phyloP scores from a whole-genome alignment of 148 eudicot genomes.

The Cornus kousa region DNA sequence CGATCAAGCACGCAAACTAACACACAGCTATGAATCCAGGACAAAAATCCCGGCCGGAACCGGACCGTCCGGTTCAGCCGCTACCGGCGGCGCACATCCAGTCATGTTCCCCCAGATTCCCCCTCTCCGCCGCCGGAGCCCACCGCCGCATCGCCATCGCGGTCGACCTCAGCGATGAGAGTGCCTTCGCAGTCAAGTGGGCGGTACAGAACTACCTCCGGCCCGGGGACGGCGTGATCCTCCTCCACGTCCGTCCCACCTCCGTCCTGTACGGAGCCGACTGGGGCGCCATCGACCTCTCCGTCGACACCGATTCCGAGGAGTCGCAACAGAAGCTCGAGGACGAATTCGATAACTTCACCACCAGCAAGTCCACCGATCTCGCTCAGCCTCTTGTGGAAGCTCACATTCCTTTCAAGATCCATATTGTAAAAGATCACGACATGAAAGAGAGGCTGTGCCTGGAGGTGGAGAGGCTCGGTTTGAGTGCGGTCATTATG shows the following conservation, averaged over 20 bases:
- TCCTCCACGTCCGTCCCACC: constrained; percentile 71
- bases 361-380: constrained; percentile 37
- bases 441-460: constrained; percentile 68
- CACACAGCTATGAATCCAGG: background rate
- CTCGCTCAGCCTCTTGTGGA: constrained; percentile 46
- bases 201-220: constrained; percentile 70
- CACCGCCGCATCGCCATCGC: constrained; percentile 57
- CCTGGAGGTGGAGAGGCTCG: constrained; percentile 63
- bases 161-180: constrained; percentile 69
- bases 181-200: constrained; percentile 68
- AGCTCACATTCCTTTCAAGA: constrained; percentile 36
- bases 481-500: constrained; percentile 58
- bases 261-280: constrained; percentile 79
- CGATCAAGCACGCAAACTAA: background rate
- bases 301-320: constrained; percentile 13
- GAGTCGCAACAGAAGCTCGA: constrained; percentile 36
- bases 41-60: background rate
- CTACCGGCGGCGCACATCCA: constrained; percentile 28
- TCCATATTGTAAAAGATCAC: constrained; percentile 60
- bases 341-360: constrained; percentile 45
- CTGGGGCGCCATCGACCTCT: constrained; percentile 57
- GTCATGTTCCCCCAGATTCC: constrained; percentile 38
- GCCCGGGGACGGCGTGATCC: constrained; percentile 56
- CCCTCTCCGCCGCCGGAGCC: constrained; percentile 12
- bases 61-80: background rate